A percentile compares a stretch with the other conserved stretches of the same genome.
Evolutionary conservation across 2,329 filamentous ascomycete species (phyloP).

Genomic region (Clonostachys solani): DNA sequence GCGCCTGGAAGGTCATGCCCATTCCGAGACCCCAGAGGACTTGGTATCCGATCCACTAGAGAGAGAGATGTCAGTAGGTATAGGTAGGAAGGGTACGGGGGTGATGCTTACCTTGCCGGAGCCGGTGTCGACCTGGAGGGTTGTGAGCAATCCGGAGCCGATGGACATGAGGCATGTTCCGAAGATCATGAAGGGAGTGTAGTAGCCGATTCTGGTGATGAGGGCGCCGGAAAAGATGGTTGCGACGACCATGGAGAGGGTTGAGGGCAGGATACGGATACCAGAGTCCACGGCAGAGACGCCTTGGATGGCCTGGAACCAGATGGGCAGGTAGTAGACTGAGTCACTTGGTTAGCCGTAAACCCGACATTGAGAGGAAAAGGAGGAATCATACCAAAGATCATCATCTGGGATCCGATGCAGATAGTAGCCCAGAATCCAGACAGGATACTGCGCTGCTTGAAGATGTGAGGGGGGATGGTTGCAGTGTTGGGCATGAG

Average conservation of each 20-base stretch:
- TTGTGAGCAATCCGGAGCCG: constrained; percentile 27
- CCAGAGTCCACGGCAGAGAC: constrained; percentile 49
- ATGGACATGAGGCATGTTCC: constrained; percentile 13
- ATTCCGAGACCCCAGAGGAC: constrained; percentile 33
- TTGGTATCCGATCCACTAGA: constrained; percentile 7
- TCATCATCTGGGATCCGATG: not conserved
- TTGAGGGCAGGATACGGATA: constrained; percentile 51
- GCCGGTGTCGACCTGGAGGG: not conserved
- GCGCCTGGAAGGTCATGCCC: constrained; percentile 45
- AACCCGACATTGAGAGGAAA: constrained; percentile 30
- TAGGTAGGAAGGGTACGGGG: too few relatives aligned
- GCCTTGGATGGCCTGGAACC: constrained; percentile 34
- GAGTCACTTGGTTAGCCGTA: constrained; percentile 22
- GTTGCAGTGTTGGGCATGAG: constrained; percentile 24
- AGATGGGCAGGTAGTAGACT: not conserved
- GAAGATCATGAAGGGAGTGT: constrained; percentile 42
- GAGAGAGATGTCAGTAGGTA: constrained; percentile 7
- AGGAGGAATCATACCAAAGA: not conserved
- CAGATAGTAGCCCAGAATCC: constrained; percentile 14
- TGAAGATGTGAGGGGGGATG: constrained; percentile 27
- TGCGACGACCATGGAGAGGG: constrained; percentile 50
- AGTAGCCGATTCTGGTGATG: constrained; percentile 54
- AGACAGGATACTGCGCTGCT: constrained; percentile 25
- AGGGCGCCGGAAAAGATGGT: constrained; percentile 40
- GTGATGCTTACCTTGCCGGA: not conserved